A percentile compares a stretch with the other conserved stretches of the same genome.
Conservation (phyloP, 805 yeast species). For the Pichia californica region DNA sequence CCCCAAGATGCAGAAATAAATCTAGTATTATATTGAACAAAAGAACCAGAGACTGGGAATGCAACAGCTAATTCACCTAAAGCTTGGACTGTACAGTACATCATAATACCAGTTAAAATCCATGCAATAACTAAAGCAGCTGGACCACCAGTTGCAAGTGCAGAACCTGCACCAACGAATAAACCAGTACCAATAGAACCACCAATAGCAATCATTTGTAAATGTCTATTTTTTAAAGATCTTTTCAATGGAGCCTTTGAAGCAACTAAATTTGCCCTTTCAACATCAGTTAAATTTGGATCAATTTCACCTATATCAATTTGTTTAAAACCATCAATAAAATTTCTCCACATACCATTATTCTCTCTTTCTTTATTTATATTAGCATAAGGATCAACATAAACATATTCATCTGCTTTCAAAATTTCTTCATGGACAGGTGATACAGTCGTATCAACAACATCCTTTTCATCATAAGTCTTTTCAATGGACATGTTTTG, state of each 20-base stretch:
- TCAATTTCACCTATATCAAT: slow-evolving; percentile 34
- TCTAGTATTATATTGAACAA: slow-evolving; percentile 54
- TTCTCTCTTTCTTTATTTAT: background rate
- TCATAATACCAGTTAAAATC: slow-evolving; percentile 51
- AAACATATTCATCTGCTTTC: background rate
- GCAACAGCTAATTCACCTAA: slow-evolving; percentile 58
- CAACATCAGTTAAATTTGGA: slow-evolving; percentile 37
- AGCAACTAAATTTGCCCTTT: slow-evolving; percentile 40
- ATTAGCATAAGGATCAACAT: slow-evolving; percentile 5
- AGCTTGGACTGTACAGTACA: slow-evolving; percentile 58
- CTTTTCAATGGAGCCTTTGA: slow-evolving; percentile 46
- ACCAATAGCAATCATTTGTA: slow-evolving; percentile 78
- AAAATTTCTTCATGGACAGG: slow-evolving; percentile 13
- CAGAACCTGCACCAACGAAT: slow-evolving; percentile 65
- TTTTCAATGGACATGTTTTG: slow-evolving; percentile 12
- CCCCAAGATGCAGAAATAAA: slow-evolving; percentile 55
- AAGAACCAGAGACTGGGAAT: slow-evolving; percentile 60
- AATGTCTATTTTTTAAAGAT: slow-evolving; percentile 54
- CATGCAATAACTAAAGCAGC: slow-evolving; percentile 59
- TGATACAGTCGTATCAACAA: slow-evolving; percentile 21
- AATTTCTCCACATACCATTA: slow-evolving; percentile 17
- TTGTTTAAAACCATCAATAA: slow-evolving; percentile 29
- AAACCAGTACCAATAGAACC: slow-evolving; percentile 83
- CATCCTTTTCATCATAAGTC: slow-evolving; percentile 15
- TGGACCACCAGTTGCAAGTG: slow-evolving; percentile 67